A percentile compares a stretch with the other conserved stretches of the same genome.
phyloP scores from a whole-genome alignment of 495 filamentous ascomycete species.

The Neurospora tetraspora region DNA sequence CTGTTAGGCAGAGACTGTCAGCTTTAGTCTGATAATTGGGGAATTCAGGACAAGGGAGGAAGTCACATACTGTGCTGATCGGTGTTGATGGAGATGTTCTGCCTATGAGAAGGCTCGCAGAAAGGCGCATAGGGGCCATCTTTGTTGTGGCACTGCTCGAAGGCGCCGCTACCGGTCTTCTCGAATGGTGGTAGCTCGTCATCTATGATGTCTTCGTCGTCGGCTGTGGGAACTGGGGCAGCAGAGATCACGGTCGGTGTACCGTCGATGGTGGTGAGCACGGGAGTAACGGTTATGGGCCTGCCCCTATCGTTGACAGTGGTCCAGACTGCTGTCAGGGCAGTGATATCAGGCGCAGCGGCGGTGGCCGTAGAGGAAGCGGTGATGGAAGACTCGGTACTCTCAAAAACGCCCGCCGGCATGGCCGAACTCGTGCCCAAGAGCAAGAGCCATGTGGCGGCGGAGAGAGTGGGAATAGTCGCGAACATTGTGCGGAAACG shows the following conservation, averaged over 20 bases:
- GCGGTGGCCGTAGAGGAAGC: background rate
- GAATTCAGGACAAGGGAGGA: background rate
- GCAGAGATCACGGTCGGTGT: slow-evolving; percentile 28
- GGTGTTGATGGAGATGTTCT: slow-evolving; percentile 20
- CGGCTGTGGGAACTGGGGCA: slow-evolving; percentile 23
- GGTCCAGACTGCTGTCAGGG: slow-evolving; percentile 26
- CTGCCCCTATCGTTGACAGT: slow-evolving; percentile 28
- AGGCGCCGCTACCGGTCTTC: slow-evolving; percentile 20
- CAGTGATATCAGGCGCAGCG: slow-evolving; percentile 2
- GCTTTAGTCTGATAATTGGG: background rate
- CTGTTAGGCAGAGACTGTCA: slow-evolving; percentile 9
- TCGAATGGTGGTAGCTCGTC: slow-evolving; percentile 21
- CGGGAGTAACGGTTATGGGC: slow-evolving; percentile 28
- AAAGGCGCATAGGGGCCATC: slow-evolving; percentile 28
- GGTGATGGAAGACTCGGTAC: background rate
- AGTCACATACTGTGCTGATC: slow-evolving; percentile 31
- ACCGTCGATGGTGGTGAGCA: slow-evolving; percentile 27
- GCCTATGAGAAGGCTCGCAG: slow-evolving; percentile 22
- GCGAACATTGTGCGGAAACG: slow-evolving; percentile 3
- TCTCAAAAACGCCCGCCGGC: background rate
- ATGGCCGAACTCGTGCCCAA: slow-evolving; percentile 4
- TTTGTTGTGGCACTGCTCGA: slow-evolving; percentile 27
- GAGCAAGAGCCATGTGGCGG: slow-evolving; percentile 12
- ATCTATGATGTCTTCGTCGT: slow-evolving; percentile 19
- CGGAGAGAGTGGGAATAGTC: slow-evolving; percentile 1